Base-by-base conservation (phyloP, 2,329 filamentous ascomycete genomes). In the Hortaea sp. region DNA sequence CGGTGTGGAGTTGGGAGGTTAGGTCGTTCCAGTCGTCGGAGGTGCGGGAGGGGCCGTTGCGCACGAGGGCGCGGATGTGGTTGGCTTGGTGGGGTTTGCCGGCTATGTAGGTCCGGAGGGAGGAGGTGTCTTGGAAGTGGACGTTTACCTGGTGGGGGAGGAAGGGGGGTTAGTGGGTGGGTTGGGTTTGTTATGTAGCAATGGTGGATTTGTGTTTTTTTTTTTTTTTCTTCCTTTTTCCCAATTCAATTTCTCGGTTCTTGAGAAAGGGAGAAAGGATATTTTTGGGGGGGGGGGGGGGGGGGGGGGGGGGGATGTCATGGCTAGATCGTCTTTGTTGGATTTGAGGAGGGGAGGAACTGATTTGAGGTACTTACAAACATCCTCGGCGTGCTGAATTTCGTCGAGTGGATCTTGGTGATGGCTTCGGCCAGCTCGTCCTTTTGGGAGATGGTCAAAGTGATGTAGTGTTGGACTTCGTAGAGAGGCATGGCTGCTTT, bases 401-500 rank as follows among this genome's bases (percentile, higher is more conserved):
- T 61, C 5, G 49, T 62, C 47, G 63, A 59, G 57, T 73, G 69
- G 32, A 71, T 64, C 6, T 53, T 50, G 7, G 70, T 72, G 29
- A 72, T 65, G 7, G 58, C 59, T 10, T 51, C 47, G 6, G 70
- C 69, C 29, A 73, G 57, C 5, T 63, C 54, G 27, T 66, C 57
- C 41, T 64, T 57, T 58, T 73, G 69, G 7, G 50, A 39, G 5
- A 48, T 11, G 35, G 56, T 60, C 9, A 67, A 56, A 12, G 57
- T 50, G 45, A 50, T 57, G 38, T 57, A 57, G 59, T 72, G 67
- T 46, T 67, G 58, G 54, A 72, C 55, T 51, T 66, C 60, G 61
- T 72, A 73, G 54, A 68, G 57, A 7, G 69, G 69, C 69, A 73
- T 72, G 32, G 9, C 6, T n/a, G 37, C 10, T 27, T 39, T 35